A percentile compares a stretch with the other conserved stretches of the same genome.
These are phyloP conservation scores for Scutellaria baicalensis DNA, from an alignment of 257 asterid genomes.

Conservation along the genomic window DNA sequence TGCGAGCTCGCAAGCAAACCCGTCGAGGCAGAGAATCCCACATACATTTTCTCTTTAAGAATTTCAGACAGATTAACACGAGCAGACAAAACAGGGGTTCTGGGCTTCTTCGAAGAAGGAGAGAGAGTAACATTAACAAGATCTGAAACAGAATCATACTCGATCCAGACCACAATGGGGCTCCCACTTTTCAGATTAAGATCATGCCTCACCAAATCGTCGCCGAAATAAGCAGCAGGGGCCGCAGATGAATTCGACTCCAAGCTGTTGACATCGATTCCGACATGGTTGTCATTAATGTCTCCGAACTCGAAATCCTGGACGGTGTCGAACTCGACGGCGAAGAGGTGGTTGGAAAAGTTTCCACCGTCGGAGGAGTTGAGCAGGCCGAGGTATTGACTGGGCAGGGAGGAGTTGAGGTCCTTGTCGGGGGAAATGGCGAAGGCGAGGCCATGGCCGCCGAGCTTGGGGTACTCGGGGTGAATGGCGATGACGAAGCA, in stretches of 20 bases:
- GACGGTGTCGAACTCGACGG: conserved; percentile 73
- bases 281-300: conserved; percentile 56
- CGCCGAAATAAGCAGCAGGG: conserved; percentile 30
- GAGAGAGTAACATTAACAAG: conserved; percentile 44
- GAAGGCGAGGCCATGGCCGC: conserved; percentile 81
- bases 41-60: conserved; percentile 40
- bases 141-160: conserved; percentile 37
- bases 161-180: conserved; percentile 55
- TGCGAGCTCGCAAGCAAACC: conserved; percentile 63
- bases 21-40: conserved; percentile 74
- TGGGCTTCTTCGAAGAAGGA: conserved; percentile 34
- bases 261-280: conserved; percentile 45
- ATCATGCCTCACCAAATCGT: conserved; percentile 16
- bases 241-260: conserved; percentile 37
- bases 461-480: conserved; percentile 59
- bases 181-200: conserved; percentile 47
- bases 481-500: conserved; percentile 46
- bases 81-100: conserved; percentile 34
- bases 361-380: conserved; percentile 40
- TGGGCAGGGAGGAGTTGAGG: conserved; percentile 36
- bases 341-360: conserved; percentile 48
- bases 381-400: conserved; percentile 64
- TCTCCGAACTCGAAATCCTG: conserved; percentile 58
- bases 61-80: conserved; percentile 41
- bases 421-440: conserved; percentile 27